Percentiles rank a stretch among this genome's conserved stretches.
Conservation (phyloP, 1,139 yeast genomes). For the Protomyces pachydermus region DNA sequence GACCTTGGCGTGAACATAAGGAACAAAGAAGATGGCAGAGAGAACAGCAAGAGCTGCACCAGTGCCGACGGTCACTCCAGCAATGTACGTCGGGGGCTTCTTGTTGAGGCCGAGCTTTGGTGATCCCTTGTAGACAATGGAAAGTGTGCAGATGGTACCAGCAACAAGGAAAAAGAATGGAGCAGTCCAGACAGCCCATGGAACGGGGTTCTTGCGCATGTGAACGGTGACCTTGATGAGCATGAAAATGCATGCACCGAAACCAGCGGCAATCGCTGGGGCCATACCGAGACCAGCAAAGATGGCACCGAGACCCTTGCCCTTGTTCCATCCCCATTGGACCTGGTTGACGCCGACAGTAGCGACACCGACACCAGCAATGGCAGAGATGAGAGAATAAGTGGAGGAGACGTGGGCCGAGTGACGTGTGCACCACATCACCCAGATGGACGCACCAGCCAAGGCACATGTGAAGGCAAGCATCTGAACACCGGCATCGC, state of each 20-base stretch:
- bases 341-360: constrained; percentile 56
- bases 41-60: constrained; percentile 61
- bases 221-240: constrained; percentile 57
- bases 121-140: constrained; percentile 66
- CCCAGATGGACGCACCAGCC: constrained; percentile 71
- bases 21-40: constrained; percentile 55
- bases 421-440: constrained; percentile 58
- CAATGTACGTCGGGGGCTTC: constrained; percentile 40
- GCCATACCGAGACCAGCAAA: constrained; percentile 81
- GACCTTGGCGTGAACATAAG: constrained; percentile 59
- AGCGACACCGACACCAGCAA: constrained; percentile 71
- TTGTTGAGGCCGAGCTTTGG: constrained; percentile 56
- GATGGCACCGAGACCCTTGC: constrained; percentile 58
- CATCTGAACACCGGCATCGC: constrained; percentile 49
- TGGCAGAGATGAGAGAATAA: constrained; percentile 72
- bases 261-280: constrained; percentile 63
- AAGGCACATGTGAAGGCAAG: constrained; percentile 70
- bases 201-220: constrained; percentile 53
- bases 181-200: constrained; percentile 54
- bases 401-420: constrained; percentile 79
- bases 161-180: constrained; percentile 60
- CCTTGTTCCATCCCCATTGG: constrained; percentile 62
- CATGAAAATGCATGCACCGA: constrained; percentile 57
- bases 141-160: constrained; percentile 58
- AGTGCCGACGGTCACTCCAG: constrained; percentile 52